These are phyloP conservation scores for Lipomyces kockii DNA, from an alignment of 805 yeast species.

Conservation along the genomic window DNA sequence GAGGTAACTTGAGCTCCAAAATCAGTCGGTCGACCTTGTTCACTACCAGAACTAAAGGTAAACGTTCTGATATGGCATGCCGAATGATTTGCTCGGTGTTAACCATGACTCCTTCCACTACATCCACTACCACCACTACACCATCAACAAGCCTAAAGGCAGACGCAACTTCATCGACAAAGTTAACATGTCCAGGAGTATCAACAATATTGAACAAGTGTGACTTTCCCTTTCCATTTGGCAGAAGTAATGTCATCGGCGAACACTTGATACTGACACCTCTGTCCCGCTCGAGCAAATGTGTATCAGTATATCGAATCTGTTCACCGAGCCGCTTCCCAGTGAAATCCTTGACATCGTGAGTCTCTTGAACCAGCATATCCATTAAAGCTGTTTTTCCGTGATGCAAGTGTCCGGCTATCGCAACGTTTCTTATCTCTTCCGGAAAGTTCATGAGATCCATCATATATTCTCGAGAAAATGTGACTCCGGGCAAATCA, in stretches of 20 bases:
- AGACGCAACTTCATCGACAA: constrained; percentile 71
- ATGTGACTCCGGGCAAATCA: constrained; percentile 62
- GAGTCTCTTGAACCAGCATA: constrained; percentile 68
- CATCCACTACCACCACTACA: constrained; percentile 74
- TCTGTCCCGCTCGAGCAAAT: constrained; percentile 68
- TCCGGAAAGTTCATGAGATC: constrained; percentile 58
- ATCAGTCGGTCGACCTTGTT: constrained; percentile 88
- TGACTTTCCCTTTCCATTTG: constrained; percentile 59
- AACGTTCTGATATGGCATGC: constrained; percentile 55
- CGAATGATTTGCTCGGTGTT: constrained; percentile 56
- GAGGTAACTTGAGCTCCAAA: constrained; percentile 76
- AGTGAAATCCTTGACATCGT: constrained; percentile 48
- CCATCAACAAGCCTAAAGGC: constrained; percentile 67
- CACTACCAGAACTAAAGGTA: constrained; percentile 63
- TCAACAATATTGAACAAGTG: constrained; percentile 69
- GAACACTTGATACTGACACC: constrained; percentile 69
- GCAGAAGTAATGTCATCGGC: constrained; percentile 64
- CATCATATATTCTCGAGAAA: constrained; percentile 65
- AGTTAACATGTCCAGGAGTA: constrained; percentile 90
- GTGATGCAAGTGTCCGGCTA: constrained; percentile 79
- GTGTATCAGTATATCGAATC: constrained; percentile 72
- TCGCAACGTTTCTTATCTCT: constrained; percentile 70
- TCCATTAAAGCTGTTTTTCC: constrained; percentile 88
- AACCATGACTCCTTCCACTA: constrained; percentile 78
- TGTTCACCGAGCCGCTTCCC: constrained; percentile 51